phyloP scores from a whole-genome alignment of 768 basidiomycete genomes.

The Lactifluus hygrophoroides region DNA sequence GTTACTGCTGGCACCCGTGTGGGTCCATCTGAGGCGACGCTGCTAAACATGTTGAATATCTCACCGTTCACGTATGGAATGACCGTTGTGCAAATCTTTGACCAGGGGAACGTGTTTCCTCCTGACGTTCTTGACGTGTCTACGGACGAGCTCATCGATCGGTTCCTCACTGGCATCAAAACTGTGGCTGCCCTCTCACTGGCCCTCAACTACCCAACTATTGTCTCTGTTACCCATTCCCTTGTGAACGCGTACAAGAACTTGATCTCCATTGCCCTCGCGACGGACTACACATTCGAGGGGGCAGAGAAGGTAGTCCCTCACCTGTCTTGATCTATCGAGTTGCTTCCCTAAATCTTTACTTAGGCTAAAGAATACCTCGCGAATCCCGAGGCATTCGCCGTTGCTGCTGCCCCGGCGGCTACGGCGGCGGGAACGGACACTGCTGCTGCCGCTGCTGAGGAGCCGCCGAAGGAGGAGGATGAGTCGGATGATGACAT shows the following conservation, averaged over 20 bases:
- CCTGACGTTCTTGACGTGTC: conserved; percentile 88
- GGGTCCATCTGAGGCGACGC: conserved; percentile 92
- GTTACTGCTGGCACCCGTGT: conserved; percentile 88
- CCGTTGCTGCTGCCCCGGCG: conserved; percentile 62
- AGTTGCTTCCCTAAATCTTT: conserved; percentile 26
- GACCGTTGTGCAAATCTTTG: conserved; percentile 95
- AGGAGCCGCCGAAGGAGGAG: conserved; percentile 67
- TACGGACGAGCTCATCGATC: conserved; percentile 82
- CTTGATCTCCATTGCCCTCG: conserved; percentile 78
- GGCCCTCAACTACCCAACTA: conserved; percentile 91
- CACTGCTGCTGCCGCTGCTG: conserved; percentile 47
- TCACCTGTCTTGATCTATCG: conserved; percentile 6
- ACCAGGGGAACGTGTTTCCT: conserved; percentile 86
- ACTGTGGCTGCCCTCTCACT: conserved; percentile 94
- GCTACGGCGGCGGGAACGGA: conserved; percentile 43
- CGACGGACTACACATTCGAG: conserved; percentile 92
- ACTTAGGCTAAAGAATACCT: conserved; percentile 88
- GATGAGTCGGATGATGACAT: conserved; percentile 86
- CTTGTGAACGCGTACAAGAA: conserved; percentile 99
- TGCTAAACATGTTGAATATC: conserved; percentile 99
- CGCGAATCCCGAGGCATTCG: conserved; percentile 98
- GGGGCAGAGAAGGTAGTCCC: conserved; percentile 79
- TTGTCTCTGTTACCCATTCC: conserved; percentile 89
- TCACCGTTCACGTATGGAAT: conserved; percentile 99
- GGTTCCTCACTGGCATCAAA: conserved; percentile 90